These are phyloP conservation scores for Exophiala mesophila DNA, from an alignment of 2,329 filamentous ascomycete genomes.

Conservation along the genomic window DNA sequence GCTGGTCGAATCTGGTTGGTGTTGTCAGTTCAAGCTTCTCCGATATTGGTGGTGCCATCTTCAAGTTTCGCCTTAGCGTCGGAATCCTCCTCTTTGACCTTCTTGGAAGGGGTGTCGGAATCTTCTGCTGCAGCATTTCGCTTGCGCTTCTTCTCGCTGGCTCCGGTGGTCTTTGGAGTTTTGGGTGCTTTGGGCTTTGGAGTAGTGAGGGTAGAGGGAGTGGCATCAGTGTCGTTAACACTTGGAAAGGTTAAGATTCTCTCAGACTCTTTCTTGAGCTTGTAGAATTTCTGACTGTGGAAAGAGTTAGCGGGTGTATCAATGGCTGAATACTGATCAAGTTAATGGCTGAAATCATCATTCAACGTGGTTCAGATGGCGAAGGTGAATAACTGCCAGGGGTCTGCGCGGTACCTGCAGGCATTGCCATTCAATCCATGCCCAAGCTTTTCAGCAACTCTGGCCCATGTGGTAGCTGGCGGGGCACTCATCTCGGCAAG, in stretches of 20 bases:
- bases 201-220: conserved; percentile 1
- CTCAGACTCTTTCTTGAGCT: conserved; percentile 25
- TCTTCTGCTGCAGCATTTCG: conserved; percentile 1
- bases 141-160: conserved; percentile 14
- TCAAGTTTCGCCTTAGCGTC: background rate
- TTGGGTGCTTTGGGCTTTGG: background rate
- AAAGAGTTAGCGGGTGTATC: background rate
- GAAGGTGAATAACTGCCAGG: too few relatives aligned
- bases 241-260: conserved; percentile 8
- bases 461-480: conserved; percentile 19
- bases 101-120: conserved; percentile 8
- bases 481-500: conserved; percentile 14
- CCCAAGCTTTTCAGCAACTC: conserved; percentile 24
- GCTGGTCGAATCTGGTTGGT: too few relatives aligned
- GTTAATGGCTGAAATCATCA: too few relatives aligned
- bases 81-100: conserved; percentile 1
- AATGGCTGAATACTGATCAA: too few relatives aligned
- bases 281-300: conserved; percentile 27
- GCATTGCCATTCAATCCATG: conserved; percentile 20
- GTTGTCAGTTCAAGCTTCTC: background rate
- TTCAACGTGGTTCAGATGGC: too few relatives aligned
- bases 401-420: conserved; percentile 23
- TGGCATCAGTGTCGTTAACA: background rate
- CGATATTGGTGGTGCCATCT: background rate
- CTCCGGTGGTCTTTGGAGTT: conserved; percentile 5